Percentiles rank a stretch among this genome's conserved stretches.
These are phyloP conservation scores for Xerocomellus chrysenteron DNA, from an alignment of 768 basidiomycete genomes.

Conservation along the genomic window DNA sequence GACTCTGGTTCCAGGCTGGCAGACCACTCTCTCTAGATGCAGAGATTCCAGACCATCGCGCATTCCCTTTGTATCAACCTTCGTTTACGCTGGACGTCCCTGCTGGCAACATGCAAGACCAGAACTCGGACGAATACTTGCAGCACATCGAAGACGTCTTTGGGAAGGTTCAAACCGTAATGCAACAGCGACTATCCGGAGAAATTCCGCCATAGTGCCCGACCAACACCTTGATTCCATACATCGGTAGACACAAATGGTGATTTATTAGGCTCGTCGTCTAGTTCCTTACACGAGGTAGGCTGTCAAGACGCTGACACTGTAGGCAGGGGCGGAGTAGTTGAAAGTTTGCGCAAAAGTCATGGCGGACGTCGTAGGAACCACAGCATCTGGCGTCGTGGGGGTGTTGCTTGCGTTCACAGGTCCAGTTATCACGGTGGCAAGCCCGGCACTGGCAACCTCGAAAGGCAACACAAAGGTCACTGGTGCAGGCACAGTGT, in stretches of 20 bases:
- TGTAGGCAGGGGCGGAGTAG: slow-evolving; percentile 52
- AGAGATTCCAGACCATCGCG: slow-evolving; percentile 72
- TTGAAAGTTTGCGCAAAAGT: slow-evolving; percentile 50
- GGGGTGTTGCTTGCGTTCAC: slow-evolving; percentile 57
- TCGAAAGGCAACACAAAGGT: slow-evolving; percentile 56
- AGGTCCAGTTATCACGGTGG: slow-evolving; percentile 50
- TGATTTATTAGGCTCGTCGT: neutral
- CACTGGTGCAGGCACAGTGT: slow-evolving; percentile 37
- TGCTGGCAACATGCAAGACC: slow-evolving; percentile 69
- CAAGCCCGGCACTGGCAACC: slow-evolving; percentile 44
- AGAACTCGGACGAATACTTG: slow-evolving; percentile 64
- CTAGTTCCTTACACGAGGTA: slow-evolving; percentile 2
- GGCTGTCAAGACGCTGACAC: slow-evolving; percentile 36
- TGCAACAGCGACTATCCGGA: slow-evolving; percentile 19
- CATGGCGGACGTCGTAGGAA: slow-evolving; percentile 46
- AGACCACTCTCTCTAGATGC: slow-evolving; percentile 55
- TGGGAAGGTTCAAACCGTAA: slow-evolving; percentile 28
- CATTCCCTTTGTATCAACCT: slow-evolving; percentile 73
- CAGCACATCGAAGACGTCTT: slow-evolving; percentile 42
- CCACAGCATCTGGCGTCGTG: slow-evolving; percentile 43
- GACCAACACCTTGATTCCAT: neutral
- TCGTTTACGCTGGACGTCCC: slow-evolving; percentile 80
- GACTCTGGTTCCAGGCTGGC: slow-evolving; percentile 43
- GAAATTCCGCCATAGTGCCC: neutral
- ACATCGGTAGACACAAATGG: neutral